These are phyloP conservation scores for Selaginella tamariscina DNA, from an alignment of 75 land plant genomes.

Conservation along the genomic window DNA sequence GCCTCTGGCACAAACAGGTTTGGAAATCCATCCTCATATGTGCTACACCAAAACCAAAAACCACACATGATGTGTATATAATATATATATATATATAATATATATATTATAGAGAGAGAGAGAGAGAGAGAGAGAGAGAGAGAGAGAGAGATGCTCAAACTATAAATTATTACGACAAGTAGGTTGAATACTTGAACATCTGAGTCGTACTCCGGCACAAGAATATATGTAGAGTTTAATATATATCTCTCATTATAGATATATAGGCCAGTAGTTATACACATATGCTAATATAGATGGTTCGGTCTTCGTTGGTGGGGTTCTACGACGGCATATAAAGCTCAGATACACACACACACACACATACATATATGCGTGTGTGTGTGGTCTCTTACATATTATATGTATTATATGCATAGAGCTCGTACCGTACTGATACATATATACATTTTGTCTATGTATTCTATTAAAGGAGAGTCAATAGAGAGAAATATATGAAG, in stretches of 20 bases:
- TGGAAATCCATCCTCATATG: slow-evolving; percentile 77
- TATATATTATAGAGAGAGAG: too few relatives aligned
- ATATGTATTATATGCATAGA: too few relatives aligned
- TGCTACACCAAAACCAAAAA: slow-evolving; percentile 31
- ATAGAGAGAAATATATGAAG: background rate
- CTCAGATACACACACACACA: background rate
- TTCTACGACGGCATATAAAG: background rate
- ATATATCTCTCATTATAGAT: too few relatives aligned
- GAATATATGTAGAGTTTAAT: too few relatives aligned
- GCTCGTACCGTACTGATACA: background rate
- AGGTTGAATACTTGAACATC: background rate
- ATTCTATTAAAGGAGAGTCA: background rate
- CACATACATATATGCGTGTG: background rate
- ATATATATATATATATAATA: too few relatives aligned
- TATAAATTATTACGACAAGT: background rate
- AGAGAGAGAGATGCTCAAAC: too few relatives aligned
- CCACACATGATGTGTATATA: too few relatives aligned
- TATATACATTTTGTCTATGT: too few relatives aligned
- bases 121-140: too few relatives aligned
- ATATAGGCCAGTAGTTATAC: too few relatives aligned
- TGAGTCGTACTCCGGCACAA: background rate
- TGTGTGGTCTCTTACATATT: too few relatives aligned
- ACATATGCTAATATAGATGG: background rate
- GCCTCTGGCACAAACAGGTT: slow-evolving; percentile 70
- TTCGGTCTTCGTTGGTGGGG: background rate